These are phyloP conservation scores for Lithocarpus polystachyus DNA, from an alignment of 306 rosid species.

Conservation along the genomic window DNA sequence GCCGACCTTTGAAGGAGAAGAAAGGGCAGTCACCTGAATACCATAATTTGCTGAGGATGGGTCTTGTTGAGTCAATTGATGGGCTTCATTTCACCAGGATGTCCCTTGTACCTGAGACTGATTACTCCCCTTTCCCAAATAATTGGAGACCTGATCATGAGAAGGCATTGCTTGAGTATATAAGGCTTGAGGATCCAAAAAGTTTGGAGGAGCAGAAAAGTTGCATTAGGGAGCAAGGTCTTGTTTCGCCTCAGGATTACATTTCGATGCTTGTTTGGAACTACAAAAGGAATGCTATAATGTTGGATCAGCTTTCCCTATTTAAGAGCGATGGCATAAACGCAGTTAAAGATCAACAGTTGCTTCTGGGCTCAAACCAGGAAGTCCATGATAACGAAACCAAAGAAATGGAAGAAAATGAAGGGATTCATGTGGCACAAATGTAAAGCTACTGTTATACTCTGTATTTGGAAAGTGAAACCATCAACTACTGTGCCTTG, in stretches of 20 bases:
- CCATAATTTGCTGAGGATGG: slow-evolving; percentile 92
- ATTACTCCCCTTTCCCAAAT: slow-evolving; percentile 78
- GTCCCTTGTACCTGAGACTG: slow-evolving; percentile 90
- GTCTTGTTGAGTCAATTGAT: slow-evolving; percentile 89
- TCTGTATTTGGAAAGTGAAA: slow-evolving; percentile 8
- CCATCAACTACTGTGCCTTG: neutral
- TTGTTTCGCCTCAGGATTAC: slow-evolving; percentile 86
- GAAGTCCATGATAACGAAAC: slow-evolving; percentile 28
- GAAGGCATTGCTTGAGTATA: slow-evolving; percentile 76
- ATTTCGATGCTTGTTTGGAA: slow-evolving; percentile 98
- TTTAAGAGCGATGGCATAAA: slow-evolving; percentile 25
- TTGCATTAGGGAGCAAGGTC: slow-evolving; percentile 71
- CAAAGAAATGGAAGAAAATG: slow-evolving; percentile 39
- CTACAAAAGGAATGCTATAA: slow-evolving; percentile 66
- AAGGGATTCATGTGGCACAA: slow-evolving; percentile 33
- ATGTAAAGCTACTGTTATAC: slow-evolving; percentile 32
- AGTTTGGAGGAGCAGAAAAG: slow-evolving; percentile 68
- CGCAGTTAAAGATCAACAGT: slow-evolving; percentile 28
- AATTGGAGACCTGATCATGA: slow-evolving; percentile 94
- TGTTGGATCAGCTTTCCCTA: slow-evolving; percentile 52
- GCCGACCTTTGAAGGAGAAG: slow-evolving; percentile 92
- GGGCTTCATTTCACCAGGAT: slow-evolving; percentile 91
- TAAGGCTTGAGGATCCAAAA: slow-evolving; percentile 73
- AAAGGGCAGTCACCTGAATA: slow-evolving; percentile 94
- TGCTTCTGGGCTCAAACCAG: slow-evolving; percentile 40